Percentiles rank a stretch among this genome's conserved stretches.
These are phyloP conservation scores for Leonotis leonurus DNA, from an alignment of 257 asterid genomes.

Conservation along the genomic window DNA sequence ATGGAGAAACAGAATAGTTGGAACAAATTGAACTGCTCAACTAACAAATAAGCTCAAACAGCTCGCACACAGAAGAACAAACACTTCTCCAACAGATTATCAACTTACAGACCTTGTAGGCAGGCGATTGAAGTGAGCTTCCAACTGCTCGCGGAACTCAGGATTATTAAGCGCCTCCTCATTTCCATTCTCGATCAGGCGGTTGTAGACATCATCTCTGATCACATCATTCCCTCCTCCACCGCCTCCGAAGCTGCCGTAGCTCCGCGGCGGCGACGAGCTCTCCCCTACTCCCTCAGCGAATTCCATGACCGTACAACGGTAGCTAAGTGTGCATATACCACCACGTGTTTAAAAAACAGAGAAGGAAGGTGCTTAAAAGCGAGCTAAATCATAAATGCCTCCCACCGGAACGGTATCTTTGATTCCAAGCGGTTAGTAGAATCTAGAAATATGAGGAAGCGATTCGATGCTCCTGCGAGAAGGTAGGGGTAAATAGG, in stretches of 20 bases:
- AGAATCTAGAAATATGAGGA: slow-evolving; percentile 32
- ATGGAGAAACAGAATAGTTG: background rate
- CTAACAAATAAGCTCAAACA: slow-evolving; percentile 1
- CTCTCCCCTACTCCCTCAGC: slow-evolving; percentile 88
- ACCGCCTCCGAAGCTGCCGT: slow-evolving; percentile 50
- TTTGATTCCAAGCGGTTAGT: slow-evolving; percentile 29
- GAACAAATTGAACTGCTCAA: slow-evolving; percentile 9
- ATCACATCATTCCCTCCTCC: slow-evolving; percentile 43
- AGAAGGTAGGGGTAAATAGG: slow-evolving; percentile 30
- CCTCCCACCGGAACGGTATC: slow-evolving; percentile 36
- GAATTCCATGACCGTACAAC: slow-evolving; percentile 49
- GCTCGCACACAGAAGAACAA: background rate
- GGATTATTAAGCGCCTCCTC: slow-evolving; percentile 58
- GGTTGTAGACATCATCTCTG: slow-evolving; percentile 62
- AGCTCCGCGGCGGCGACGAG: slow-evolving; percentile 82
- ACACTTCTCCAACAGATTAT: background rate
- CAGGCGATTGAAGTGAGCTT: slow-evolving; percentile 78
- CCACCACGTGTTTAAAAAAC: slow-evolving; percentile 4
- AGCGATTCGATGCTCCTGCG: slow-evolving; percentile 10
- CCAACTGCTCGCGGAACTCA: slow-evolving; percentile 59
- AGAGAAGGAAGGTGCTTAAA: background rate
- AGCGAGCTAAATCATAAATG: slow-evolving; percentile 25
- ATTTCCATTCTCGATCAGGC: slow-evolving; percentile 55
- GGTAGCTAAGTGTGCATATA: background rate
- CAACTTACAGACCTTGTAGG: slow-evolving; percentile 55